Conservation (phyloP, 768 basidiomycete species). For the Cyclocybe cylindracea region DNA sequence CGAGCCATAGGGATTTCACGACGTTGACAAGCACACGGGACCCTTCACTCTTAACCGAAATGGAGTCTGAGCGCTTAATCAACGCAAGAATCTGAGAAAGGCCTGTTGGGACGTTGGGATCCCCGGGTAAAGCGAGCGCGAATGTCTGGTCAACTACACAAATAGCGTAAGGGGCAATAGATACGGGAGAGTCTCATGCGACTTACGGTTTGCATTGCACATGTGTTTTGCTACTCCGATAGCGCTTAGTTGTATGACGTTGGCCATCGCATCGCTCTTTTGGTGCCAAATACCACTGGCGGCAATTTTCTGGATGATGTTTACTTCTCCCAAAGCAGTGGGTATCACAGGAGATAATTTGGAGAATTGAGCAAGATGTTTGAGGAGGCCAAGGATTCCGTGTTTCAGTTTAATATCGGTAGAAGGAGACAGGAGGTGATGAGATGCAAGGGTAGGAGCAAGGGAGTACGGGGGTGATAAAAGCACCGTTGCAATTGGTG, state of each 20-base stretch:
- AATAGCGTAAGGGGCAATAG: background rate
- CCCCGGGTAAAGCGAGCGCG: constrained; percentile 51
- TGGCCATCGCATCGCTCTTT: constrained; percentile 75
- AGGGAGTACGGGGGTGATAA: constrained; percentile 67
- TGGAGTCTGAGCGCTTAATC: constrained; percentile 74
- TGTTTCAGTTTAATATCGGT: constrained; percentile 86
- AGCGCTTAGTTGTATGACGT: constrained; percentile 84
- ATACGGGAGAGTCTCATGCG: background rate
- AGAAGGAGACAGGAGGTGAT: constrained; percentile 49
- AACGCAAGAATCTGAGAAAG: constrained; percentile 74
- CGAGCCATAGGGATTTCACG: constrained; percentile 75
- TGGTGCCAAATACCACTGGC: constrained; percentile 70
- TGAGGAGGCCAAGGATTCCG: constrained; percentile 82
- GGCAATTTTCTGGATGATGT: constrained; percentile 62
- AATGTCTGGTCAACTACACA: constrained; percentile 44
- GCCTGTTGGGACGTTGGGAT: constrained; percentile 39
- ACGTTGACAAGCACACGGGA: constrained; percentile 87
- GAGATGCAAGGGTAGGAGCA: constrained; percentile 59
- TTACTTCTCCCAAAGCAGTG: constrained; percentile 55
- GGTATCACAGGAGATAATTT: constrained; percentile 61
- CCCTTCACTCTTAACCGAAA: constrained; percentile 86
- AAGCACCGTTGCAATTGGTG: constrained; percentile 59
- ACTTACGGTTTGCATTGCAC: constrained; percentile 72
- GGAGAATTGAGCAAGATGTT: constrained; percentile 78
- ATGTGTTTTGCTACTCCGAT: constrained; percentile 91